A percentile compares a stretch with the other conserved stretches of the same genome.
phyloP scores from a whole-genome alignment of 1,139 yeast species.

The Arxiozyma heterogenica region DNA sequence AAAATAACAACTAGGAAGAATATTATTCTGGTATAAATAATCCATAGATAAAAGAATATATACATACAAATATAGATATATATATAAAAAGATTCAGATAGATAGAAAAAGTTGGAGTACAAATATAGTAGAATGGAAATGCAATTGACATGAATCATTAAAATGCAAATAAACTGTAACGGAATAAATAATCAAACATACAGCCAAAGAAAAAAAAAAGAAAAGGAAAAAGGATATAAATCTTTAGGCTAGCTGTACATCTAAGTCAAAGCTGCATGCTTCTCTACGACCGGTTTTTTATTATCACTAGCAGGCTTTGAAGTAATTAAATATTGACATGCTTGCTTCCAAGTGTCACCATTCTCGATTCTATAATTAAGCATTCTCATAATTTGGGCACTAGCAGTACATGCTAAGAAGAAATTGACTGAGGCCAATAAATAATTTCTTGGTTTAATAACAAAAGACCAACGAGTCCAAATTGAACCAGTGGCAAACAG shows the following conservation, averaged over 20 bases:
- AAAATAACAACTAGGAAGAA: not conserved
- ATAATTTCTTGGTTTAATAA: conserved; percentile 79
- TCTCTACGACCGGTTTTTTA: not conserved
- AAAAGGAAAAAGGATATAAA: not conserved
- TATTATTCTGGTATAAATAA: too few species aligned
- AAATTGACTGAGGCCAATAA: conserved; percentile 88
- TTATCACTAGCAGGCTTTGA: conserved; percentile 1
- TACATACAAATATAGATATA: not conserved
- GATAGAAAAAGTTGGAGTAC: too few species aligned
- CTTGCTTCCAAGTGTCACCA: conserved; percentile 46
- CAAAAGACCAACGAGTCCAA: conserved; percentile 98
- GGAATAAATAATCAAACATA: too few species aligned
- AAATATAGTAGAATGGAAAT: too few species aligned
- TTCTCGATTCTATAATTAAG: conserved; percentile 47
- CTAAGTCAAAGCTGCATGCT: not conserved
- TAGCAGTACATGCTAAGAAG: conserved; percentile 86
- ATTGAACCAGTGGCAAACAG: conserved; percentile 85
- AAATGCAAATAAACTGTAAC: too few species aligned
- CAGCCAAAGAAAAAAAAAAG: not conserved
- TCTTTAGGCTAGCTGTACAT: not conserved
- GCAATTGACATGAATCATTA: too few species aligned
- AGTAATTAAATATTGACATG: conserved; percentile 43
- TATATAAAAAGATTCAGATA: too few species aligned
- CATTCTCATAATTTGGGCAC: conserved; percentile 70
- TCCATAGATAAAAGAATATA: not conserved